Evolutionary conservation across 75 land plant species (phyloP).

Genomic region (Cryptomeria japonica): DNA sequence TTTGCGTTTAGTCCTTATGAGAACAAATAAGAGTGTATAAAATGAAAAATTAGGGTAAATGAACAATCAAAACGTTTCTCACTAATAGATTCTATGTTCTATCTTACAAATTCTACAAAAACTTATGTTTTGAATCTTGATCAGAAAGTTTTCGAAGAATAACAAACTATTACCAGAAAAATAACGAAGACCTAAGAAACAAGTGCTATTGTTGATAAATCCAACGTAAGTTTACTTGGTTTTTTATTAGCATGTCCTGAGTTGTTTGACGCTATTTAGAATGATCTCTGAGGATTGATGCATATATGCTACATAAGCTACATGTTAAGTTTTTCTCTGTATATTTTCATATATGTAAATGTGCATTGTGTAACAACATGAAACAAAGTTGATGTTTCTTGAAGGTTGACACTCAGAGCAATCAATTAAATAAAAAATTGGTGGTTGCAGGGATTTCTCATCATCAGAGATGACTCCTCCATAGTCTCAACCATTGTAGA

Average conservation of each 20-base stretch:
- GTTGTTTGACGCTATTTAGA: not conserved
- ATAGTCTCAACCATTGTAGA: conserved; percentile 32
- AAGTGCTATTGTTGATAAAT: not conserved
- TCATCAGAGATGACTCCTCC: conserved; percentile 64
- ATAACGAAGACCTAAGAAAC: not conserved
- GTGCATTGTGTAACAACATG: not conserved
- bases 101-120: not conserved
- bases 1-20: not conserved
- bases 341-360: not conserved
- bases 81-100: not conserved
- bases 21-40: no score
- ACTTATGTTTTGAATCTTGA: not conserved
- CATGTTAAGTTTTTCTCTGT: not conserved
- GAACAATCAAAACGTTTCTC: not conserved
- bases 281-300: not conserved
- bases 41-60: not conserved
- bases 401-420: not conserved
- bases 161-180: not conserved
- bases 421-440: not conserved
- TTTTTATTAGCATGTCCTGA: not conserved
- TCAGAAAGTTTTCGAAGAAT: not conserved
- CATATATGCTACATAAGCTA: not conserved
- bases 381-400: not conserved
- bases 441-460: conserved; percentile 66
- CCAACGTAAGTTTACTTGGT: not conserved